Conservation (phyloP, 2,329 filamentous ascomycete genomes). For the Rutstroemia sydowiana region DNA sequence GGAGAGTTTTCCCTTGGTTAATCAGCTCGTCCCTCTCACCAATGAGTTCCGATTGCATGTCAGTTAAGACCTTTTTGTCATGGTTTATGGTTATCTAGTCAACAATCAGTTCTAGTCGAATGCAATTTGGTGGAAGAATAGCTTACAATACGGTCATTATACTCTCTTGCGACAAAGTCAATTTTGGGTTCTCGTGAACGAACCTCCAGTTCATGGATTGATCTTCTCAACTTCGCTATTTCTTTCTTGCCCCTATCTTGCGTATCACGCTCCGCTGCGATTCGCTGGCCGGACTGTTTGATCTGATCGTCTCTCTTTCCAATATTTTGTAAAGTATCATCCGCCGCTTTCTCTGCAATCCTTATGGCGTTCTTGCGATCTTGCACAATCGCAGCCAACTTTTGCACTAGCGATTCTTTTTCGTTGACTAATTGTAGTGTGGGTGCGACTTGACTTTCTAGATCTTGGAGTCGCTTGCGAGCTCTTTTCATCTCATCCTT, state of each 20-base stretch:
- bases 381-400: slow-evolving; percentile 48
- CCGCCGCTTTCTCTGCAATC: slow-evolving; percentile 44
- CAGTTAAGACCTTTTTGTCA: slow-evolving; percentile 43
- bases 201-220: slow-evolving; percentile 56
- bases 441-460: slow-evolving; percentile 59
- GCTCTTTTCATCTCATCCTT: slow-evolving; percentile 51
- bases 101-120: neutral
- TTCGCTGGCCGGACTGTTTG: slow-evolving; percentile 35
- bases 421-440: slow-evolving; percentile 58
- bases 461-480: slow-evolving; percentile 46
- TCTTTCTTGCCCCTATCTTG: slow-evolving; percentile 44
- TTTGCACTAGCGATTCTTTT: slow-evolving; percentile 60
- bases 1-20: slow-evolving; percentile 34
- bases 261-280: slow-evolving; percentile 44
- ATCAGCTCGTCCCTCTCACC: slow-evolving; percentile 23
- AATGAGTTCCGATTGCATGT: slow-evolving; percentile 23
- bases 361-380: slow-evolving; percentile 48
- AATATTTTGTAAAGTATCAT: slow-evolving; percentile 32
- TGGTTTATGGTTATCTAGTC: slow-evolving; percentile 52
- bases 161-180: slow-evolving; percentile 61
- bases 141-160: slow-evolving; percentile 66
- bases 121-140: neutral
- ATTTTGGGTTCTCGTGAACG: slow-evolving; percentile 54
- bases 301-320: slow-evolving; percentile 35
- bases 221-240: slow-evolving; percentile 41